Evolutionary conservation across 306 rosid genomes (phyloP).

Genomic region (Acacia confusa): DNA sequence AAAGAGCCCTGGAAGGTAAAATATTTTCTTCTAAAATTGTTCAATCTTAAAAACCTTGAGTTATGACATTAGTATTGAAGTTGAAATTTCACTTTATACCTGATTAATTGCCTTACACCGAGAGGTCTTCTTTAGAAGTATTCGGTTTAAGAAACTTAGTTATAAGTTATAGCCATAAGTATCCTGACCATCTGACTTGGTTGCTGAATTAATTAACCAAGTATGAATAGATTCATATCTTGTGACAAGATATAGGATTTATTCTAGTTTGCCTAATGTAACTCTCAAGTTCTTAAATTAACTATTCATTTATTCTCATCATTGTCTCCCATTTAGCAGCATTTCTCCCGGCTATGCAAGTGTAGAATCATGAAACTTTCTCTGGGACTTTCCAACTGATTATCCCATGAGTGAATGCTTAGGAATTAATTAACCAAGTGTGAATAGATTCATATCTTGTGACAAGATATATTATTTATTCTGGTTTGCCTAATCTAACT

Average conservation of each 20-base stretch:
- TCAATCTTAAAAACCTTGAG: background rate
- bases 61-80: background rate
- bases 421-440: too few species aligned
- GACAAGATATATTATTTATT: conserved; percentile 1
- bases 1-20: conserved; percentile 71
- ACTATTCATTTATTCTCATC: background rate
- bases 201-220: background rate
- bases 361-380: background rate
- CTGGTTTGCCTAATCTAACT: background rate
- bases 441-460: background rate
- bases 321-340: background rate
- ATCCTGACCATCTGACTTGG: background rate
- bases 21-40: conserved; percentile 1
- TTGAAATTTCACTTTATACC: background rate
- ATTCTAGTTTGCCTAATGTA: conserved; percentile 5
- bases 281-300: conserved; percentile 6
- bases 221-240: background rate
- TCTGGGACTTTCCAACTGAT: background rate
- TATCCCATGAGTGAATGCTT: background rate
- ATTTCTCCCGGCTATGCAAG: background rate
- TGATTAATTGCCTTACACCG: background rate
- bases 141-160: conserved; percentile 13
- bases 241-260: background rate
- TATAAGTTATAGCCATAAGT: background rate
- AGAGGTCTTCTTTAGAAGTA: conserved; percentile 16